Base-by-base conservation (phyloP, 805 yeast species). In the Geotrichum ghanense region DNA sequence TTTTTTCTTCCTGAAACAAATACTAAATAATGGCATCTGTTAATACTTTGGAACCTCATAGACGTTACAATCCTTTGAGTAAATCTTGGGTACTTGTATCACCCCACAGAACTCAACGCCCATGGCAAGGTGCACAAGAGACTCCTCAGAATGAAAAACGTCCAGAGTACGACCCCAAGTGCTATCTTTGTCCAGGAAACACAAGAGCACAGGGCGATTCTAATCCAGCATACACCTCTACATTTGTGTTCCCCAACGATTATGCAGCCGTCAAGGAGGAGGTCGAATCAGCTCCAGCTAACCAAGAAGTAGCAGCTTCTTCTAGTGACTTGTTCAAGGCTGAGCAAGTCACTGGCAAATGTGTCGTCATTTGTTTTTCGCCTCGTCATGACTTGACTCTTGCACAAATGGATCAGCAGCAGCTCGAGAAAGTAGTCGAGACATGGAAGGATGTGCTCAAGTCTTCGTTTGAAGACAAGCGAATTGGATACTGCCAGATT, bases 71-170 rank as follows among this genome's bases (percentile, higher is more conserved):
- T 55, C 87, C 86, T 3, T 69, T 82, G 51, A 71, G 81, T n/a
- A 75, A 75, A 45, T 62, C 73, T n/a, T 79, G 81, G 76, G 78
- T 82, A 22, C 67, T 82, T 44, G 81, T 82, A 44, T 80, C 87
- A 14, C 89, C 90, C 3, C 90, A 82, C 57, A 68, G 89, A 48
- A 76, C 87, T 24, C 79, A 80, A 61, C 70, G 90, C 53, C 89
- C 90, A 19, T 82, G 89, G 89, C 83, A 78, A 60, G 89, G 89
- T 31, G 84, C 79, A 51, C 71, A 77, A 52, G 89, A 82, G 58
- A 68, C 67, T 27, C 60, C 70, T 14, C 55, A 60, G 45, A 67
- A 61, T 41, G 68, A 64, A 14, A 54, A 60, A 23, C 66, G 71
- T 51, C 82, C 84, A 3, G 65, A 53, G 26, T 81, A 75, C 57